Evolutionary conservation across 2,329 filamentous ascomycete species (phyloP).

Genomic region (Pseudopithomyces maydicus): DNA sequence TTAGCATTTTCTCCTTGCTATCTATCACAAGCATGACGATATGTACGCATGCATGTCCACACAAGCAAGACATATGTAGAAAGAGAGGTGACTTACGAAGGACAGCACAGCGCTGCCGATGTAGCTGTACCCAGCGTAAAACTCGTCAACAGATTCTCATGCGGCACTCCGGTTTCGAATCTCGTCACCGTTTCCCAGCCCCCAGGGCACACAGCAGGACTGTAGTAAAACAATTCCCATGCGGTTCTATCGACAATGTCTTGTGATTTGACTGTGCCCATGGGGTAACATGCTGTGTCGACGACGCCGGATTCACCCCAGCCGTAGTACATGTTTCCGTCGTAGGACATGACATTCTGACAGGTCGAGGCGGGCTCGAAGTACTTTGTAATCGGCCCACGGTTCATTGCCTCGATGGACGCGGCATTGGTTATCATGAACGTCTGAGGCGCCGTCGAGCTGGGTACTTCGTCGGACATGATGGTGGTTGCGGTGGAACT

Average conservation of each 20-base stretch:
- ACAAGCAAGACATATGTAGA: neutral
- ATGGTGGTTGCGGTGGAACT: too few species aligned
- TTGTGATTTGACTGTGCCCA: neutral
- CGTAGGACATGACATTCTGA: neutral
- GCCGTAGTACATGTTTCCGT: neutral
- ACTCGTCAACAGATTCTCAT: neutral
- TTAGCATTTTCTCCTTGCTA: neutral
- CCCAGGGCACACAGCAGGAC: neutral
- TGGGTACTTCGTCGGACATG: neutral
- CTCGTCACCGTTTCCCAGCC: neutral
- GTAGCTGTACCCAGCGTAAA: neutral
- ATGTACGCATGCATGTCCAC: neutral
- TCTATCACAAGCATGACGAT: neutral
- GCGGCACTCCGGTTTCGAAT: neutral
- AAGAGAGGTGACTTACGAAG: neutral
- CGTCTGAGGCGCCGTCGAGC: neutral
- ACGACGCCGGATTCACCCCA: neutral
- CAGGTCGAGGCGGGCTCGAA: neutral
- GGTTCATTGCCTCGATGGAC: neutral
- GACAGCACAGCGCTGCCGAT: neutral
- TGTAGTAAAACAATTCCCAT: neutral
- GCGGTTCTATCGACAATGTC: neutral
- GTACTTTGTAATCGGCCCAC: neutral
- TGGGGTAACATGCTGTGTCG: neutral
- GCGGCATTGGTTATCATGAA: conserved; percentile 19